Evolutionary conservation across 1,284 basidiomycete genomes (phyloP).

Genomic region (Neolentinus lepideus): DNA sequence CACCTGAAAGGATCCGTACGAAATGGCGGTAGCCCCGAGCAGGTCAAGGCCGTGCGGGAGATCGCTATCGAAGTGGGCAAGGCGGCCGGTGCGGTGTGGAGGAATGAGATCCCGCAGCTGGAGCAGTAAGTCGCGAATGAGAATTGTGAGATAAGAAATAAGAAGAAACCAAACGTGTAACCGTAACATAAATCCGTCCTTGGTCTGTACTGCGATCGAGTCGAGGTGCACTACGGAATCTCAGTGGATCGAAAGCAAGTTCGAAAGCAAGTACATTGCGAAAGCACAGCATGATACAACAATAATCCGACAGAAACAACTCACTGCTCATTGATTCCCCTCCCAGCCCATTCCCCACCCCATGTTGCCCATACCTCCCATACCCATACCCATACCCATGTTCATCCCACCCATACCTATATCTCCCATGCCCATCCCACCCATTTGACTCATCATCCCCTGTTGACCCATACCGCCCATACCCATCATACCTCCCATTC

Average conservation of each 20-base stretch:
- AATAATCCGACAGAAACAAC: neutral
- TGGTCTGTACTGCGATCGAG: neutral
- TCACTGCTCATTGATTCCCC: neutral
- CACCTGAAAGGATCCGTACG: conserved; percentile 38
- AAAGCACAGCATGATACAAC: neutral
- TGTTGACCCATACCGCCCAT: conserved; percentile 13
- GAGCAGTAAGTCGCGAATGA: neutral
- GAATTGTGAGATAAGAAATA: neutral
- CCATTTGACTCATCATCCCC: conserved; percentile 14
- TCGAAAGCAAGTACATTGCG: neutral
- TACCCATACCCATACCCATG: conserved; percentile 23
- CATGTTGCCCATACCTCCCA: conserved; percentile 20
- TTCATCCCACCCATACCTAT: conserved; percentile 17
- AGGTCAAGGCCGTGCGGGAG: conserved; percentile 23
- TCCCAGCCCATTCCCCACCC: neutral
- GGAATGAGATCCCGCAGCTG: conserved; percentile 31
- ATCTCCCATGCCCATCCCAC: conserved; percentile 15
- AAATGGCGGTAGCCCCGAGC: conserved; percentile 23
- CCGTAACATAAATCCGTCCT: neutral
- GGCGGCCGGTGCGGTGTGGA: conserved; percentile 35
- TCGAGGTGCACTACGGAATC: neutral
- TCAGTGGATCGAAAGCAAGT: neutral
- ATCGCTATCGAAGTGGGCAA: conserved; percentile 24
- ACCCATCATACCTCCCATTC: conserved; percentile 20
- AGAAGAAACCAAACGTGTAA: neutral